These are phyloP conservation scores for Salisapilia sapeloensis DNA, from an alignment of 352 stramenopile species.

Conservation along the genomic window DNA sequence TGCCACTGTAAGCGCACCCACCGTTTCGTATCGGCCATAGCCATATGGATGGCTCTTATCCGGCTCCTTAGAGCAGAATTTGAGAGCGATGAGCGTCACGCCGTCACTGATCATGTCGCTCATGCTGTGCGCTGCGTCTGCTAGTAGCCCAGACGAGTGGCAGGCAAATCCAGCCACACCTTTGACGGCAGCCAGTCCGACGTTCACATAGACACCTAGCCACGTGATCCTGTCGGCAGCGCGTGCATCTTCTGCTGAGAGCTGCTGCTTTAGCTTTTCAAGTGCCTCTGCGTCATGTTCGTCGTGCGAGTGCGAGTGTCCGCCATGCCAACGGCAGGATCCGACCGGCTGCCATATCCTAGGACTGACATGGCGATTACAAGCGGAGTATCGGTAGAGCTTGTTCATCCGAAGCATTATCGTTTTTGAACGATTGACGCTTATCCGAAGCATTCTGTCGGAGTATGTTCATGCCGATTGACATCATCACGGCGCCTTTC, in stretches of 20 bases:
- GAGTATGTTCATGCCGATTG: too few relatives aligned
- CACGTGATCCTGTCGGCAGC: slow-evolving; percentile 51
- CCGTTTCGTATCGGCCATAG: slow-evolving; percentile 62
- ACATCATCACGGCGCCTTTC: too few relatives aligned
- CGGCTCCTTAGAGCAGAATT: slow-evolving; percentile 82
- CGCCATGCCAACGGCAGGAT: too few relatives aligned
- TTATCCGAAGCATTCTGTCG: too few relatives aligned
- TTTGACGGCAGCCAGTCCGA: slow-evolving; percentile 43
- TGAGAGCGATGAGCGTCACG: slow-evolving; percentile 85
- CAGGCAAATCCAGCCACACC: slow-evolving; percentile 49
- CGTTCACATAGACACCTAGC: slow-evolving; percentile 48
- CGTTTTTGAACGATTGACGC: too few relatives aligned
- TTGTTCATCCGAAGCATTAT: too few relatives aligned
- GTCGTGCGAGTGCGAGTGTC: too few relatives aligned
- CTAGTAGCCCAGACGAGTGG: slow-evolving; percentile 82
- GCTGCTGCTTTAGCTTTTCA: too few relatives aligned
- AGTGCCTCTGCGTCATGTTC: too few relatives aligned
- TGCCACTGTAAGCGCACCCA: slow-evolving; percentile 41
- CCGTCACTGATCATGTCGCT: slow-evolving; percentile 90
- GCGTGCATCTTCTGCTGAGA: slow-evolving; percentile 16
- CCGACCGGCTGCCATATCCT: too few relatives aligned
- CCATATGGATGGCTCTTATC: slow-evolving; percentile 79
- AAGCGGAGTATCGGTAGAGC: too few relatives aligned
- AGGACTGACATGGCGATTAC: too few relatives aligned
- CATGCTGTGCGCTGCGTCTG: slow-evolving; percentile 89